phyloP scores from a whole-genome alignment of 108 stramenopile genomes.

The Cyclostephanos invisitatus region DNA sequence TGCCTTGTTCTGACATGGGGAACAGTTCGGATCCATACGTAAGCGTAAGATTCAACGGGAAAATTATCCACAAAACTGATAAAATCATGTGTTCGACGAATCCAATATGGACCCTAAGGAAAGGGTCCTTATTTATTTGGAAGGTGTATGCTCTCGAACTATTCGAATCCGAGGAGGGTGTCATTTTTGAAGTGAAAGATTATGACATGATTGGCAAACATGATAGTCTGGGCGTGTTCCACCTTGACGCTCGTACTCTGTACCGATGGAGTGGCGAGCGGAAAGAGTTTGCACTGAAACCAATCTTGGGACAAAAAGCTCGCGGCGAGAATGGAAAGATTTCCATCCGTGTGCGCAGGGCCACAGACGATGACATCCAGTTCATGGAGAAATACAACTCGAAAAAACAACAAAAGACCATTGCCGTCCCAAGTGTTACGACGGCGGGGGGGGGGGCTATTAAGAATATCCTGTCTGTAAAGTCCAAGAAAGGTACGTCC shows the following conservation, averaged over 20 bases:
- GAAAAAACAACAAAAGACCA: slow-evolving; percentile 25
- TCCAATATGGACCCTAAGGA: slow-evolving; percentile 79
- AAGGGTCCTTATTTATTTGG: slow-evolving; percentile 67
- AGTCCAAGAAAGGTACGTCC: slow-evolving; percentile 48
- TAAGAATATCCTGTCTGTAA: slow-evolving; percentile 45
- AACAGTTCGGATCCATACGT: slow-evolving; percentile 68
- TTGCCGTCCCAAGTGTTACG: slow-evolving; percentile 13
- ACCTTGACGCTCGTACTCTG: slow-evolving; percentile 49
- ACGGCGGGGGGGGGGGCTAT: slow-evolving; percentile 31
- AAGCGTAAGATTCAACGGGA: slow-evolving; percentile 46
- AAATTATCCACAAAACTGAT: slow-evolving; percentile 63
- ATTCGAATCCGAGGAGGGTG: slow-evolving; percentile 63
- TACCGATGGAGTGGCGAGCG: slow-evolving; percentile 72
- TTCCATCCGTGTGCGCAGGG: slow-evolving; percentile 69
- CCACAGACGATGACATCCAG: slow-evolving; percentile 64
- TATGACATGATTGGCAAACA: slow-evolving; percentile 57
- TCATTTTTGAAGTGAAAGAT: slow-evolving; percentile 71
- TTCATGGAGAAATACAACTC: slow-evolving; percentile 61
- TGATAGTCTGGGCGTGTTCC: slow-evolving; percentile 60
- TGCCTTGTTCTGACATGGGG: slow-evolving; percentile 63
- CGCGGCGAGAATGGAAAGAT: slow-evolving; percentile 50
- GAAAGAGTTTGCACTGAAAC: slow-evolving; percentile 44
- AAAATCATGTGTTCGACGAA: slow-evolving; percentile 55
- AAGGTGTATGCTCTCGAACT: slow-evolving; percentile 54
- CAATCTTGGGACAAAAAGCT: slow-evolving; percentile 26